These are phyloP conservation scores for Heteromeles arbutifolia DNA, from an alignment of 306 rosid species.

Conservation along the genomic window DNA sequence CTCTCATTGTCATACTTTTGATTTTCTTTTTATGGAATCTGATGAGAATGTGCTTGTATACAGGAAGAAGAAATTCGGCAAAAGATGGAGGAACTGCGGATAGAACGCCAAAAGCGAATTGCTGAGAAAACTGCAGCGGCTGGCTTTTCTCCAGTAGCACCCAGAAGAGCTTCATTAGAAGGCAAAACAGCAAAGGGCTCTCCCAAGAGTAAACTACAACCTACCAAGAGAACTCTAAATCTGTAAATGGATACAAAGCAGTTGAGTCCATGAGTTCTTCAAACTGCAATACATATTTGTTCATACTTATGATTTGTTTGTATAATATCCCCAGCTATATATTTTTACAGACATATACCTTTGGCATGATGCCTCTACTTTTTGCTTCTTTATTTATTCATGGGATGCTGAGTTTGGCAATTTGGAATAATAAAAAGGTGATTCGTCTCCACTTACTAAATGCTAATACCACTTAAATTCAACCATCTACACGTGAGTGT, in stretches of 20 bases:
- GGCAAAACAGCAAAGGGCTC: constrained; percentile 29
- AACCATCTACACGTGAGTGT: no score
- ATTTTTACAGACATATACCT: background rate
- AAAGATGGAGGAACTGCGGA: constrained; percentile 44
- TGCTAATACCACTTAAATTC: background rate
- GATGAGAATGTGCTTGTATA: constrained; percentile 19
- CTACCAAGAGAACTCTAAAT: constrained; percentile 13
- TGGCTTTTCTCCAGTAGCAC: constrained; percentile 20
- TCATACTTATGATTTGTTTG: background rate
- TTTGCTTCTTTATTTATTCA: background rate
- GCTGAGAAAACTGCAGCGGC: constrained; percentile 54
- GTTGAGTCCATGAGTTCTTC: background rate
- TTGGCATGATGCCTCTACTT: background rate
- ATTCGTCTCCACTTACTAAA: background rate
- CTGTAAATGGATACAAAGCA: background rate
- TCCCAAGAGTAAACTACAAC: constrained; percentile 30
- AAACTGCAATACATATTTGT: background rate
- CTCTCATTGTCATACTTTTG: background rate
- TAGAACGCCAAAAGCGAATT: constrained; percentile 56
- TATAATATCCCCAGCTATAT: background rate
- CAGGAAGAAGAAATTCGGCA: constrained; percentile 62
- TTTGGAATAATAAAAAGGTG: background rate
- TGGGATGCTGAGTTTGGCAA: background rate
- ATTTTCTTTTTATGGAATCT: background rate
- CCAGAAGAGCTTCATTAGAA: constrained; percentile 31